Evolutionary conservation across 305 asterid genomes (phyloP).

Genomic region (Stenogyne calaminthoides): DNA sequence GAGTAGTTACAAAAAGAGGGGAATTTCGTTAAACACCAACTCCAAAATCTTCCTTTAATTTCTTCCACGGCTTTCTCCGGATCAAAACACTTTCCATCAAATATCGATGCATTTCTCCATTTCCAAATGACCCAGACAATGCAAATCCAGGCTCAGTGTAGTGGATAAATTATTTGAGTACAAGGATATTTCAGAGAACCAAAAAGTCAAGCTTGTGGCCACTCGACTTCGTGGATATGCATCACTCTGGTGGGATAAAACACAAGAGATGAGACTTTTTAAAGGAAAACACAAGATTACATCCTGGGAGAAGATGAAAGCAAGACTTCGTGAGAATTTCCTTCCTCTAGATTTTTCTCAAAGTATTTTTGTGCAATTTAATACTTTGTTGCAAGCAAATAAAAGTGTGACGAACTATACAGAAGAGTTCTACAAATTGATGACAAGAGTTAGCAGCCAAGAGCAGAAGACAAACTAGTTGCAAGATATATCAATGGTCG

Average conservation of each 20-base stretch:
- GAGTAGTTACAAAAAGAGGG: no score
- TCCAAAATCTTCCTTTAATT: no score
- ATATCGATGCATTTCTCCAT: no score
- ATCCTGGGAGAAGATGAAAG: neutral
- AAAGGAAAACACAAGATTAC: neutral
- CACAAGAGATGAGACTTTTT: neutral
- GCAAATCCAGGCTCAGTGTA: neutral
- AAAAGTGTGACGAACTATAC: neutral
- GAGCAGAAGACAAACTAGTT: neutral
- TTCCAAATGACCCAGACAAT: no score
- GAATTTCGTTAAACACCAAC: no score
- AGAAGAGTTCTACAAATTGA: neutral
- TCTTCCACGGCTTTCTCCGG: no score
- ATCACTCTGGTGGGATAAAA: neutral
- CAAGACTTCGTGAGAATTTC: neutral
- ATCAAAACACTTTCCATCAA: no score
- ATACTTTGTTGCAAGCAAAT: neutral
- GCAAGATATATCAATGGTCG: neutral
- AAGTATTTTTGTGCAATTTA: neutral
- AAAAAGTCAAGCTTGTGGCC: no score
- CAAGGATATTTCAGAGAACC: neutral
- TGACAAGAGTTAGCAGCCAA: neutral
- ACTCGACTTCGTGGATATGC: neutral
- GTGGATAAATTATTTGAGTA: neutral
- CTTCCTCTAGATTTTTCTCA: no score